Conservation (phyloP, 345 rosid species). For the Sonneratia caseolaris region DNA sequence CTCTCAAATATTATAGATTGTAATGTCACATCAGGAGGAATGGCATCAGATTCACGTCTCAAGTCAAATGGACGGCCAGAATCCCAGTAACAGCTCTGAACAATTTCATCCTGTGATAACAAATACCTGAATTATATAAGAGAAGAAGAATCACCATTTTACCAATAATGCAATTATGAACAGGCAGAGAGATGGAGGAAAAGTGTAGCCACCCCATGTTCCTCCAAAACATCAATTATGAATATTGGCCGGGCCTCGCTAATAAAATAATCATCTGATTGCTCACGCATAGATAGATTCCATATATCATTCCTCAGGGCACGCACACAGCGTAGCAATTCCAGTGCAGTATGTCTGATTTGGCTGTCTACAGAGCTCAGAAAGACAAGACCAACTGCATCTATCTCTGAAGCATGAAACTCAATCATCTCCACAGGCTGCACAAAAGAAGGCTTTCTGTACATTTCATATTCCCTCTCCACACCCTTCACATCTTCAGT, state of each 20-base stretch:
- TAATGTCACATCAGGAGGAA: slow-evolving; percentile 90
- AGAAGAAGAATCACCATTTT: neutral
- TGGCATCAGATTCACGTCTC: slow-evolving; percentile 78
- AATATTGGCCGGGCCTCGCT: slow-evolving; percentile 83
- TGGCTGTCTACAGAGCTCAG: slow-evolving; percentile 96
- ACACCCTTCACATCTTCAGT: slow-evolving; percentile 38
- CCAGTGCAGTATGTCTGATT: slow-evolving; percentile 93
- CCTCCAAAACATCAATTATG: slow-evolving; percentile 92
- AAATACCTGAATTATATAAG: neutral
- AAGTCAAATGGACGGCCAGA: slow-evolving; percentile 88
- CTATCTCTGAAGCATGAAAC: slow-evolving; percentile 82
- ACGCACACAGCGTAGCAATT: slow-evolving; percentile 91
- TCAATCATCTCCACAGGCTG: slow-evolving; percentile 67
- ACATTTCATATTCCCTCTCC: slow-evolving; percentile 43
- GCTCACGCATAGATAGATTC: slow-evolving; percentile 46
- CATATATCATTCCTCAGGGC: slow-evolving; percentile 84
- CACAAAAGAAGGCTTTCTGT: slow-evolving; percentile 65
- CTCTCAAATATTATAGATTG: slow-evolving; percentile 92
- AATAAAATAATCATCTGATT: slow-evolving; percentile 52
- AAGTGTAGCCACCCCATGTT: slow-evolving; percentile 69
- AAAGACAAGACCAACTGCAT: slow-evolving; percentile 94
- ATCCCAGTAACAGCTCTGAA: slow-evolving; percentile 97
- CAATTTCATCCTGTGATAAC: slow-evolving; percentile 74
- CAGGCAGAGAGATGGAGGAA: neutral
- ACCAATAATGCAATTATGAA: neutral